Percentiles rank a stretch among this genome's conserved stretches.
These are phyloP conservation scores for Fusarium domesticum DNA, from an alignment of 2,329 filamentous ascomycete species.

Conservation along the genomic window DNA sequence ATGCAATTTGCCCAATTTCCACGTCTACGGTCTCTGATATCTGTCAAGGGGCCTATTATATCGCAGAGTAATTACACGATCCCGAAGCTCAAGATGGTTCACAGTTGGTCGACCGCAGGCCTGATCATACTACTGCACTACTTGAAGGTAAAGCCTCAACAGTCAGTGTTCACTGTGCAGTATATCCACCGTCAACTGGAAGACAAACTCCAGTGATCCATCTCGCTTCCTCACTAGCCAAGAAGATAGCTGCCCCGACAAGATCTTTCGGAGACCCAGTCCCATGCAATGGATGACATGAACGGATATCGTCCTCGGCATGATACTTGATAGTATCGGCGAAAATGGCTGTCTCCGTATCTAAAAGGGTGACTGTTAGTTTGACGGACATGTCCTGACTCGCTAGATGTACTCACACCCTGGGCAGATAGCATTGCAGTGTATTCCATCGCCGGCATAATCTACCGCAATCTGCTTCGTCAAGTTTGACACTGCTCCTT, in stretches of 20 bases:
- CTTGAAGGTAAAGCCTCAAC: no score
- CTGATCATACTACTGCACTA: no score
- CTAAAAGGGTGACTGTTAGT: slow-evolving; percentile 9
- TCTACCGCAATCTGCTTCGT: slow-evolving; percentile 49
- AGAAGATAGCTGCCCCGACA: slow-evolving; percentile 36
- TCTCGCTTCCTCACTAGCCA: slow-evolving; percentile 37
- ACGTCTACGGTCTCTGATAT: no score
- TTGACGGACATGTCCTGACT: no score
- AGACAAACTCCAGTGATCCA: slow-evolving; percentile 42
- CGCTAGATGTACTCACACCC: slow-evolving; percentile 34
- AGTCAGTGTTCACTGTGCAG: slow-evolving; percentile 33
- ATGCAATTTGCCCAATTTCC: no score
- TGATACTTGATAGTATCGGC: slow-evolving; percentile 20
- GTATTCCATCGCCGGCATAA: slow-evolving; percentile 46
- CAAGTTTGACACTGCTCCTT: slow-evolving; percentile 49
- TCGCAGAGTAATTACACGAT: no score
- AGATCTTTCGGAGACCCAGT: slow-evolving; percentile 28
- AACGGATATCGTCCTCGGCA: slow-evolving; percentile 12
- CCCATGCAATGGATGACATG: slow-evolving; percentile 29
- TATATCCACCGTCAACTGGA: slow-evolving; percentile 41
- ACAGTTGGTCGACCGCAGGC: no score
- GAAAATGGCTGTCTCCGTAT: slow-evolving; percentile 29
- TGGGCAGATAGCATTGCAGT: slow-evolving; percentile 53
- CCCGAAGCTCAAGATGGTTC: no score
- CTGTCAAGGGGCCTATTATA: no score